Evolutionary conservation across 192 early-diverging fungal species (phyloP), one percentile per base, ranked within the genome.

Genomic region (Chytriomyces confervae): DNA sequence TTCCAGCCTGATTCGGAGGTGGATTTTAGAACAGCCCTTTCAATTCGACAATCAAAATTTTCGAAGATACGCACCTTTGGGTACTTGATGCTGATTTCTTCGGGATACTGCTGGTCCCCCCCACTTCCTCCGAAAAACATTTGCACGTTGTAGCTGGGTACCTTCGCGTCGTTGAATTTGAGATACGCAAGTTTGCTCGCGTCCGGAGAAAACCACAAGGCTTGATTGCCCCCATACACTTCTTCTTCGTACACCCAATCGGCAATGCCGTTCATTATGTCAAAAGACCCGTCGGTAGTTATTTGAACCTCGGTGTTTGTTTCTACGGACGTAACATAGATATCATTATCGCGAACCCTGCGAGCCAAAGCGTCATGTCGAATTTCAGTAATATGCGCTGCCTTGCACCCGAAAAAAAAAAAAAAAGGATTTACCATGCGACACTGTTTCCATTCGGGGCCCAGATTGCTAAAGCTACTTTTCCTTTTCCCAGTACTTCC

Each of bases 231-330:
- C 7, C 75, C 83, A 61, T 94, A 88, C 0, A 99, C 93, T 79
- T 99, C 97, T 80, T 99, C 97, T 81, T 98, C 96, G 72, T 99
- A 99, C 0, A 97, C 96, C 97, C 97, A 99, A 82, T 99, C 97
- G n/a, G 95, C 91, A 7, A 97, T 86, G 7, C 96, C 97, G 78
- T 98, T 98, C 75, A 96, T 93, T 23, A 97, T 87, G 29, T 84
- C 87, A 45, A 83, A 83, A 29, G 91, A 91, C 13, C 96, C 95
- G 80, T 97, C 96, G 62, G 84, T 88, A 2, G 97, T 99, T 45
- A 98, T 84, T 53, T 90, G 91, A 57, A 88, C 88, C 67, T 95
- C 91, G 16, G 85, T 81, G 36, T 80, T 50, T 5, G 77, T 80
- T 95, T 36, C 53, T 7, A 47, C 91, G 50, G 88, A 50, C 3